These are phyloP conservation scores for Excoecaria agallocha DNA, from an alignment of 345 rosid genomes.

Conservation along the genomic window DNA sequence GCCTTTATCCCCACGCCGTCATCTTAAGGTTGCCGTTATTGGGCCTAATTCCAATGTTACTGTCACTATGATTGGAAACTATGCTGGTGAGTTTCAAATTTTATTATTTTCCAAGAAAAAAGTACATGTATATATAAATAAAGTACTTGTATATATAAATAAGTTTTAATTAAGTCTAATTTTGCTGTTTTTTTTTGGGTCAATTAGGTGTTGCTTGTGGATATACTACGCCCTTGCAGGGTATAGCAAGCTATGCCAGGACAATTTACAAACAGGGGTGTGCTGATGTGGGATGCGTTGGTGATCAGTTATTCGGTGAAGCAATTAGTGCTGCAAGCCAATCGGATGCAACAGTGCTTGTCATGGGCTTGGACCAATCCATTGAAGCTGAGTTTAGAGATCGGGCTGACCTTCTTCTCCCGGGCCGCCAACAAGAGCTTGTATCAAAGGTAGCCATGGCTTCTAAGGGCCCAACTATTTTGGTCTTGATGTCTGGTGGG, in stretches of 20 bases:
- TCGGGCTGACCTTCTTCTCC: slow-evolving; percentile 26
- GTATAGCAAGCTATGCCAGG: slow-evolving; percentile 22
- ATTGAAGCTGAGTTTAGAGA: slow-evolving; percentile 30
- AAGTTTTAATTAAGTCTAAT: not conserved
- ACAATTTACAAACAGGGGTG: slow-evolving; percentile 24
- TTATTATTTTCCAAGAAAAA: too few species aligned
- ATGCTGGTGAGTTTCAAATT: slow-evolving; percentile 22
- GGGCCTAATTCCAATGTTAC: slow-evolving; percentile 86
- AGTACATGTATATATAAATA: too few species aligned
- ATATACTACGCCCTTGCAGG: slow-evolving; percentile 24
- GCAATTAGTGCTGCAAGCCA: slow-evolving; percentile 25
- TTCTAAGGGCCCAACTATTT: slow-evolving; percentile 24
- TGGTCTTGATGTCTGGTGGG: slow-evolving; percentile 36
- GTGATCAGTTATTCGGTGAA: slow-evolving; percentile 16
- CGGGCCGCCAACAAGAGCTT: slow-evolving; percentile 33
- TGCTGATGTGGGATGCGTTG: slow-evolving; percentile 16
- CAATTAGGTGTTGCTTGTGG: slow-evolving; percentile 22
- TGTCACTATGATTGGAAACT: slow-evolving; percentile 85
- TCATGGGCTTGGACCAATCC: slow-evolving; percentile 33
- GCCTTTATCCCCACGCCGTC: slow-evolving; percentile 56
- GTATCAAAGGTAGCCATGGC: slow-evolving; percentile 22
- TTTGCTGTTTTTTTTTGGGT: not conserved
- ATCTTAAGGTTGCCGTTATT: slow-evolving; percentile 64
- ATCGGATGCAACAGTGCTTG: slow-evolving; percentile 30
- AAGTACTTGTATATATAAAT: not conserved